These are phyloP conservation scores for Fusarium duplospermum DNA, from an alignment of 2,329 filamentous ascomycete genomes.

Conservation along the genomic window DNA sequence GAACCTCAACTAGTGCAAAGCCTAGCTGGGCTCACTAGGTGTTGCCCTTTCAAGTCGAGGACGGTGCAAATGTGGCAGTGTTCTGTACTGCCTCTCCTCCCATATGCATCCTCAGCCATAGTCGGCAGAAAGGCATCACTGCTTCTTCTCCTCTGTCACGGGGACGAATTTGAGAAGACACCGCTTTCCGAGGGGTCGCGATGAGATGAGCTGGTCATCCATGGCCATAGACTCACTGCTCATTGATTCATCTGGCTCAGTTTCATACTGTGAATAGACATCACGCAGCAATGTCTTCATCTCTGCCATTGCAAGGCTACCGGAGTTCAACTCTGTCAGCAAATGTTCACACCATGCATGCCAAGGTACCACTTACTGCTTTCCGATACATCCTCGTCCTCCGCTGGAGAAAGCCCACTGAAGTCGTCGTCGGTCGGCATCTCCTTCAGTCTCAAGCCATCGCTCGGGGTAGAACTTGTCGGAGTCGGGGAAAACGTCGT, in stretches of 20 bases:
- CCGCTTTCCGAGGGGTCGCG: conserved; percentile 68
- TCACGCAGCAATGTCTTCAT: conserved; percentile 75
- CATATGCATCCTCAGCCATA: not conserved
- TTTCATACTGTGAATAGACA: conserved; percentile 70
- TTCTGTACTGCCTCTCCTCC: not conserved
- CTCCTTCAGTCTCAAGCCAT: conserved; percentile 81
- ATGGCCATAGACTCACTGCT: conserved; percentile 69
- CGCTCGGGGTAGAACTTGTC: conserved; percentile 83
- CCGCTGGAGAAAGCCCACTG: conserved; percentile 76
- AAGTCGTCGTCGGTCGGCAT: conserved; percentile 73
- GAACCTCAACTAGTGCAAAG: not conserved
- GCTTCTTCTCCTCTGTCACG: conserved; percentile 24
- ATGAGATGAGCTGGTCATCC: conserved; percentile 75
- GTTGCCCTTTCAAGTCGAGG: not conserved
- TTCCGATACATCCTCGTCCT: conserved; percentile 73
- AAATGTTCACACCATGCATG: not conserved
- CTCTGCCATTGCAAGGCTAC: conserved; percentile 69
- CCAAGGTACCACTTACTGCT: conserved; percentile 65
- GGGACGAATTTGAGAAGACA: conserved; percentile 66
- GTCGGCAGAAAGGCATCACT: not conserved
- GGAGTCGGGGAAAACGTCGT: conserved; percentile 80
- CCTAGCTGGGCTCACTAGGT: not conserved
- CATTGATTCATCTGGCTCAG: conserved; percentile 65
- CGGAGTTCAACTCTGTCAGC: not conserved
- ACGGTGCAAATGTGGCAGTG: not conserved